These are phyloP conservation scores for Lonicera japonica DNA, from an alignment of 129 eudicot species.

Conservation along the genomic window DNA sequence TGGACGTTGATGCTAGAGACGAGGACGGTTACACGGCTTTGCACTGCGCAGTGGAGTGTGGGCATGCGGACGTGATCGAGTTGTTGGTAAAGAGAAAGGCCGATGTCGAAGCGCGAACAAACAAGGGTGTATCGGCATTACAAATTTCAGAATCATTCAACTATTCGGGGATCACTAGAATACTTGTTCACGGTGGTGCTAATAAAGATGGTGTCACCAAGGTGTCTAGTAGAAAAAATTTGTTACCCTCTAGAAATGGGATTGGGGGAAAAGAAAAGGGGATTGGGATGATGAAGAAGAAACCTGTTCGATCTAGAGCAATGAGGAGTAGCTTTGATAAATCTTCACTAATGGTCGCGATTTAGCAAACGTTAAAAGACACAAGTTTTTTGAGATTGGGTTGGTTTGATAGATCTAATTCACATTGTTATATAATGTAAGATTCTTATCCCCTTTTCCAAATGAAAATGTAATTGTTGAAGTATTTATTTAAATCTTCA, in stretches of 20 bases:
- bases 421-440: no score
- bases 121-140: constrained; percentile 57
- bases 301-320: constrained; percentile 18
- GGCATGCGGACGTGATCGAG: constrained; percentile 63
- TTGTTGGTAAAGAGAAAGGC: constrained; percentile 66
- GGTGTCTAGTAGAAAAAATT: not conserved
- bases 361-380: constrained; percentile 8
- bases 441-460: no score
- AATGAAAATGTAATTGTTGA: no score
- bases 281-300: constrained; percentile 27
- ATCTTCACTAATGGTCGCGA: constrained; percentile 31
- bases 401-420: no score
- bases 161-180: constrained; percentile 57
- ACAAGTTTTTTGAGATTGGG: no score
- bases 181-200: constrained; percentile 47
- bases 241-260: constrained; percentile 22
- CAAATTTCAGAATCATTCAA: constrained; percentile 63
- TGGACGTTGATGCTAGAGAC: constrained; percentile 45
- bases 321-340: constrained; percentile 36
- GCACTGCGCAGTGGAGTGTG: constrained; percentile 78
- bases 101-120: constrained; percentile 57
- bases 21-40: constrained; percentile 71
- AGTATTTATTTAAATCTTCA: no score
- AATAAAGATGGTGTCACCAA: constrained; percentile 20
- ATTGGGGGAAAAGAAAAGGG: constrained; percentile 30